Base-by-base conservation (phyloP, 805 yeast genomes). In the Metschnikowia corniflorae region DNA sequence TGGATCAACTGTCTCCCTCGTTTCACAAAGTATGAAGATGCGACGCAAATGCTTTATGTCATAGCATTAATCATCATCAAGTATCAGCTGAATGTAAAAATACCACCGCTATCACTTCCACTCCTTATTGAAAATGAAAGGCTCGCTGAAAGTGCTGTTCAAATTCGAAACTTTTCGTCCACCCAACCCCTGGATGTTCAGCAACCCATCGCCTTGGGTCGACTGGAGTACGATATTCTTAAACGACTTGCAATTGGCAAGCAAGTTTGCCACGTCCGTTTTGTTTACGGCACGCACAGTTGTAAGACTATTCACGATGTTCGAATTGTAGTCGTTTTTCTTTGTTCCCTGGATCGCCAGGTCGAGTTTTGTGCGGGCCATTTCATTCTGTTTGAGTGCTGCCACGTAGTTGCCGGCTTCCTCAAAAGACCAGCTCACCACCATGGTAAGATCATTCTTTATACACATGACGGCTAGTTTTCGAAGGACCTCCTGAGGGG, bases 371-470 rank as follows among this genome's bases (percentile, higher is more conserved):
- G 54, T 43, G 2, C 67, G 61, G 3, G 69, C 50, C 42, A 54
- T 50, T 37, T 63, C 70, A 32, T 59, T 61, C 26, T 61, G 62
- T 46, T 67, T 68, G 21, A 62, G 51, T 45, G 60, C 49, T 7
- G 60, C 66, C 12, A 68, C 50, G 43, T 68, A 68, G 47, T 62
- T 71, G 47, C 68, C 71, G 2, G 69, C 72, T 48, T 69, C 71
- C 39, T 68, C 68, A 63, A 80, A 48, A 46, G 74, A 54, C 79
- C 80, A 76, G 3, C 77, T 72, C 26, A 75, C 54, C 2, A 77
- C 60, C 44, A 77, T 49, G 6, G 77, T 58, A 27, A 77, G 46
- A 40, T 73, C 75, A 39, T 75, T 73, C 38, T 69, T 65, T 16
- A 77, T 48, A 43, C 78, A 72, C 14, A 75, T 51, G 34, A 66